Evolutionary conservation across 2,329 filamentous ascomycete species (phyloP), one percentile per base, ranked within the genome.

Genomic region (Diaporthe vaccinii): DNA sequence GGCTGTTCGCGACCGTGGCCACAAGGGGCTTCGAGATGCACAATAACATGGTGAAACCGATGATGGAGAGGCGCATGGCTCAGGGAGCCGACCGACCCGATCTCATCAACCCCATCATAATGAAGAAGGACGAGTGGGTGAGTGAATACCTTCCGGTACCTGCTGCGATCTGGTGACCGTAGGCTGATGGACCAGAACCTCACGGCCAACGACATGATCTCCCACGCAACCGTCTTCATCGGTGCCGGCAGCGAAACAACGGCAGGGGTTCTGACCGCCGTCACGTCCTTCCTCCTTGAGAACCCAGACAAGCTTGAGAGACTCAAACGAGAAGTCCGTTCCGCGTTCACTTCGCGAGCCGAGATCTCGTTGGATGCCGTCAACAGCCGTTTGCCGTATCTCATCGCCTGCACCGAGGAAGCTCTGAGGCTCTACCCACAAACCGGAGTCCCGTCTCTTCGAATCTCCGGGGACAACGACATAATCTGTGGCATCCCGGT

Each of bases 161-260:
- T 25, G 4, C 9, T 9, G 7, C 10, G 10, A 8, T 8, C 10
- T 28, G 31, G 7, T 20, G 10, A 7, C 12, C 6, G 1, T 53
- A 1, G 1, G 31, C 65, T 68, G n/a, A 68, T 20, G 5, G 4
- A 28, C 0, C 3, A 68, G 65, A 53, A 39, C 1, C 65, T 73
- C 14, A 51, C 44, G 15, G 58, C 44, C 9, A 46, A 28, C 44
- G 55, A 73, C 15, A 65, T 59, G 39, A 73, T 61, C 22, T 59
- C 70, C 15, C 58, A 59, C 14, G 70, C 57, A 22, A 59, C 58
- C 7, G 70, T 73, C 7, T 73, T 73, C 10, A 68, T 68, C 10
- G 65, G 65, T 20, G 70, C 70, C 15, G 70, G 70, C 22, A 62
- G 55, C 20, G 70, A 73, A 36, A 73, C 70, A 9, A 73, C 70